phyloP scores from a whole-genome alignment of 1,284 basidiomycete genomes.

The Porogramme epimiltina region DNA sequence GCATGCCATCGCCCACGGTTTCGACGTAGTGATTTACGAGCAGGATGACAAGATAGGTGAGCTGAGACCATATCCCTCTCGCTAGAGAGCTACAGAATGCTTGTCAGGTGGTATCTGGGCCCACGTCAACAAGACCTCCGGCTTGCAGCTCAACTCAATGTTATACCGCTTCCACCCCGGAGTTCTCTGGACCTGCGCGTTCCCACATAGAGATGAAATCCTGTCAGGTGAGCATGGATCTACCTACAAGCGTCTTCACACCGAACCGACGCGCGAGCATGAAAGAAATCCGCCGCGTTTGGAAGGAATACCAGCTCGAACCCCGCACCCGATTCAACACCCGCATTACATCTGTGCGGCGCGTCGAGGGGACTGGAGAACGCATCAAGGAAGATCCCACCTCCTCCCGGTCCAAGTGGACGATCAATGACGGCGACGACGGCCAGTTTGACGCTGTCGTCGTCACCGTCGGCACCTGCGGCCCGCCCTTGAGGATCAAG shows the following conservation, averaged over 20 bases:
- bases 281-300: conserved; percentile 51
- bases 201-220: conserved; percentile 61
- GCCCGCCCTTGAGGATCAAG: conserved; percentile 38
- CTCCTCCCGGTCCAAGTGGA: conserved; percentile 45
- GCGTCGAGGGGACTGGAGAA: conserved; percentile 22
- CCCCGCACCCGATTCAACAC: conserved; percentile 51
- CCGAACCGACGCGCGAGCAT: background rate
- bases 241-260: too few relatives aligned
- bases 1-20: conserved; percentile 54
- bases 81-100: conserved; percentile 1
- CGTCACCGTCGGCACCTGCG: conserved; percentile 8
- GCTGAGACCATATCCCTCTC: background rate
- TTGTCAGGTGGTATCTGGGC: conserved; percentile 60
- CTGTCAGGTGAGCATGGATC: conserved; percentile 38
- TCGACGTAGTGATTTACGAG: conserved; percentile 57
- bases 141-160: conserved; percentile 62
- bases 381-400: conserved; percentile 24
- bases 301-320: conserved; percentile 57
- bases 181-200: conserved; percentile 44
- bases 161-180: conserved; percentile 57
- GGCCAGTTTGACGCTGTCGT: conserved; percentile 12
- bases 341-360: conserved; percentile 38
- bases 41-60: conserved; percentile 27
- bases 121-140: conserved; percentile 59
- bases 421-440: conserved; percentile 36